phyloP scores from a whole-genome alignment of 306 rosid species.

The Prunus kanzakura region DNA sequence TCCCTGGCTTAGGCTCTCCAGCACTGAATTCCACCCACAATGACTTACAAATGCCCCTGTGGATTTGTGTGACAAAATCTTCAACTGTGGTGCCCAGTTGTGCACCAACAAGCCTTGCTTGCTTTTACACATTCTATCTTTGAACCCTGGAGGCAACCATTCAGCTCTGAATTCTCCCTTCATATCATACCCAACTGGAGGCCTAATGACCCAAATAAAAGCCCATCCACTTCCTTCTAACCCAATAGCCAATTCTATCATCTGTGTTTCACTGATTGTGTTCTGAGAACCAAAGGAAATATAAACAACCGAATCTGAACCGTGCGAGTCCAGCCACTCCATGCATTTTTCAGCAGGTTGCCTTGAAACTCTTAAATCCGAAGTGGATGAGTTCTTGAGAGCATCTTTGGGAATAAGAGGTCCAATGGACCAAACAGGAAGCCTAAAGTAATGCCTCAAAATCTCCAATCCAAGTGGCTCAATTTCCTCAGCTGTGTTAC shows the following conservation, averaged over 20 bases:
- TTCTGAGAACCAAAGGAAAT: conserved; percentile 78
- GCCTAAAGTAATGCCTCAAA: conserved; percentile 34
- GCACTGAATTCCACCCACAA: too few relatives aligned
- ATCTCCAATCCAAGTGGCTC: conserved; percentile 55
- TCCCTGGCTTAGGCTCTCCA: too few relatives aligned
- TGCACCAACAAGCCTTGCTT: too few relatives aligned
- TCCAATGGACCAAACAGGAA: conserved; percentile 32
- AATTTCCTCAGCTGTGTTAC: conserved; percentile 59
- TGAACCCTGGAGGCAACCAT: conserved; percentile 69
- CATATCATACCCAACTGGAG: conserved; percentile 57
- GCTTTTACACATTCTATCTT: conserved; percentile 35
- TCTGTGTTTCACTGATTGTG: conserved; percentile 50
- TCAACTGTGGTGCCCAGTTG: too few relatives aligned
- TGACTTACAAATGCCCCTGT: too few relatives aligned
- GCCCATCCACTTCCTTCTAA: conserved; percentile 49
- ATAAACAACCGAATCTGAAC: conserved; percentile 49
- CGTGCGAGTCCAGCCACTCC: conserved; percentile 49
- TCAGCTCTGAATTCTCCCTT: conserved; percentile 42
- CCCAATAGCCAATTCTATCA: conserved; percentile 66
- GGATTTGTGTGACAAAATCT: too few relatives aligned
- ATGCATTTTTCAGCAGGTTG: conserved; percentile 38
- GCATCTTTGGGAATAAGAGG: conserved; percentile 20
- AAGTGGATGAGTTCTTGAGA: conserved; percentile 52
- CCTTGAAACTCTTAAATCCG: too few relatives aligned
- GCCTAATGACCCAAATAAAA: conserved; percentile 71